These are phyloP conservation scores for Amphibolis antarctica DNA, from an alignment of 106 monocot genomes.

Conservation along the genomic window DNA sequence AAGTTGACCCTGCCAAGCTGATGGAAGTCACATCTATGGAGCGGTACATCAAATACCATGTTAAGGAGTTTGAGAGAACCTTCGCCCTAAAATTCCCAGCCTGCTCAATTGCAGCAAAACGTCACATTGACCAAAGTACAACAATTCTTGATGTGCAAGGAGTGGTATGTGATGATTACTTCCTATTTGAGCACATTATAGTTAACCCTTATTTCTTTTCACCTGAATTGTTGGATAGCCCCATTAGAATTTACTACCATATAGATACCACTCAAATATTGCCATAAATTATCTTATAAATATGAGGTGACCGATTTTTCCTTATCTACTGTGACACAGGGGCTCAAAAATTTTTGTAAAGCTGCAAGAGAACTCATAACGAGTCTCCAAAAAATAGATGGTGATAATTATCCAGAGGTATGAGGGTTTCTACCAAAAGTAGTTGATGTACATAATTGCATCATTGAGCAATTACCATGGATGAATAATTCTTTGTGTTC, in stretches of 20 bases:
- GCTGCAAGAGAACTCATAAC: constrained; percentile 20
- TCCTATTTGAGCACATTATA: no score
- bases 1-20: constrained; percentile 19
- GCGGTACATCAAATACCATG: constrained; percentile 24
- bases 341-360: constrained; percentile 19
- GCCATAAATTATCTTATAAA: no score
- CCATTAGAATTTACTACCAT: no score
- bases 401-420: constrained; percentile 26
- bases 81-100: constrained; percentile 23
- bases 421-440: no score
- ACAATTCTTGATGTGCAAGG: constrained; percentile 31
- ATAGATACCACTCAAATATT: no score
- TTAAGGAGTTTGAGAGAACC: constrained; percentile 22
- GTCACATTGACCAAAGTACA: constrained; percentile 24
- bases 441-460: no score
- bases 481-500: background rate
- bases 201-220: no score
- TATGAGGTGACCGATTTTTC: no score
- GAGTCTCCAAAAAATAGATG: constrained; percentile 24
- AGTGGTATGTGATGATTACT: constrained; percentile 11
- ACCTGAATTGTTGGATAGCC: no score
- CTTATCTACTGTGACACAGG: constrained; percentile 1
- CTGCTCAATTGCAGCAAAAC: constrained; percentile 22
- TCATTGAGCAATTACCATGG: no score
- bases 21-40: constrained; percentile 30